These are phyloP conservation scores for Penicillium taxi DNA, from an alignment of 495 filamentous ascomycete genomes.

Conservation along the genomic window DNA sequence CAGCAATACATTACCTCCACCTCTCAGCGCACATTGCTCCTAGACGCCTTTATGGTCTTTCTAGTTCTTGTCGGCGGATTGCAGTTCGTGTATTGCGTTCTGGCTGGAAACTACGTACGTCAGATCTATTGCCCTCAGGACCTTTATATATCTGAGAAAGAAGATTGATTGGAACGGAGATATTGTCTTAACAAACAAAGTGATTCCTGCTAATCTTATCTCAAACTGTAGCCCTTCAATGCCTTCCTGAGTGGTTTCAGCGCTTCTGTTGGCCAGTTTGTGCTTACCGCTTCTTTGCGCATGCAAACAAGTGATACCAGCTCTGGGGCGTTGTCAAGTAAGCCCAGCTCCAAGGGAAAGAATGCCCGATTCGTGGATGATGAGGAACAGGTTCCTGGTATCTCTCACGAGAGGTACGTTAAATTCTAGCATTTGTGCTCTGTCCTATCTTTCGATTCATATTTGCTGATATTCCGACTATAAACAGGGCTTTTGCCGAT, in stretches of 20 bases:
- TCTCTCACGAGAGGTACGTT: constrained; percentile 45
- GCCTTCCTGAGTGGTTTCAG: constrained; percentile 93
- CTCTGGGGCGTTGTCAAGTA: constrained; percentile 5
- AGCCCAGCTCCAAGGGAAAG: constrained; percentile 29
- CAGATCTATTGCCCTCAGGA: background rate
- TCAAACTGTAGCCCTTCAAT: constrained; percentile 94
- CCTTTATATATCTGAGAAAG: too few species aligned
- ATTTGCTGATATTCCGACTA: background rate
- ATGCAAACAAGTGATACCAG: constrained; percentile 69
- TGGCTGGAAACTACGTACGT: constrained; percentile 90
- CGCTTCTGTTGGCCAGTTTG: constrained; percentile 95
- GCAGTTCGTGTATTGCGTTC: constrained; percentile 88
- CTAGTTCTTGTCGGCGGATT: constrained; percentile 75
- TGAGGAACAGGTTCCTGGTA: constrained; percentile 23
- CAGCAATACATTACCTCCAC: constrained; percentile 70
- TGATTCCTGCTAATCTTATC: too few species aligned
- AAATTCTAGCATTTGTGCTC: background rate
- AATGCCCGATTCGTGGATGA: constrained; percentile 23
- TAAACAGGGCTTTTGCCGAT: constrained; percentile 83
- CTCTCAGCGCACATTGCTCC: constrained; percentile 81
- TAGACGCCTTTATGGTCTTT: constrained; percentile 90
- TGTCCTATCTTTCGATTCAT: background rate
- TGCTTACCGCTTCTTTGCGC: constrained; percentile 79
- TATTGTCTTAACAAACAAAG: too few species aligned
- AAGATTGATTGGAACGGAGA: too few species aligned